These are phyloP conservation scores for Wickerhamomyces bovis DNA, from an alignment of 805 yeast species.

Conservation along the genomic window DNA sequence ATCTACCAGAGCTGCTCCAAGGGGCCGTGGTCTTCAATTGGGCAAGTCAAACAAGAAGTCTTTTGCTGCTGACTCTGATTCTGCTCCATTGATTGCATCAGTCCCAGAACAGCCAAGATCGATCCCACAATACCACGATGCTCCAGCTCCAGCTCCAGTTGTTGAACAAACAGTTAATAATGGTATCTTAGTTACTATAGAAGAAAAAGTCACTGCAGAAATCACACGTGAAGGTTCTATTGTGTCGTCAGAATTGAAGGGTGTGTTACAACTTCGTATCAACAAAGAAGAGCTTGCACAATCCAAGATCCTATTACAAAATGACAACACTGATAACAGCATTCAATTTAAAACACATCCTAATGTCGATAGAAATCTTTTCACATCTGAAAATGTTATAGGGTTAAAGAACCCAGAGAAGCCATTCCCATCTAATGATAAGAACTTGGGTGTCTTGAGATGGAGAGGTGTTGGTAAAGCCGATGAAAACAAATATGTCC, in stretches of 20 bases:
- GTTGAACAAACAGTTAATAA: constrained; percentile 41
- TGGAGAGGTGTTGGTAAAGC: constrained; percentile 74
- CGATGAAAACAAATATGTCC: constrained; percentile 50
- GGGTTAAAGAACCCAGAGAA: constrained; percentile 72
- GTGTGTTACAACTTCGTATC: constrained; percentile 84
- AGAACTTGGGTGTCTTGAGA: constrained; percentile 84
- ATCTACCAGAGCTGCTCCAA: constrained; percentile 30
- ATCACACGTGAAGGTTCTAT: constrained; percentile 80
- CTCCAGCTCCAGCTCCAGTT: constrained; percentile 11
- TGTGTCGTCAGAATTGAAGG: constrained; percentile 70
- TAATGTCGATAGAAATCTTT: constrained; percentile 77
- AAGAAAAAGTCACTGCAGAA: constrained; percentile 73
- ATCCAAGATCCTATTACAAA: constrained; percentile 53
- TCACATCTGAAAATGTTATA: constrained; percentile 50
- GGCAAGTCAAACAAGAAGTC: constrained; percentile 42
- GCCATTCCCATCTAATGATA: constrained; percentile 88
- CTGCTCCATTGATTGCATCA: constrained; percentile 29
- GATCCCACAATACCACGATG: constrained; percentile 8
- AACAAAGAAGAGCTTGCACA: constrained; percentile 68
- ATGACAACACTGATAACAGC: constrained; percentile 41
- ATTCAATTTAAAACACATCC: constrained; percentile 91
- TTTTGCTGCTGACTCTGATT: constrained; percentile 11
- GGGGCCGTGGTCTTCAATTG: constrained; percentile 72
- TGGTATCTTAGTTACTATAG: constrained; percentile 73
- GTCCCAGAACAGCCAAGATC: constrained; percentile 19